A percentile compares a stretch with the other conserved stretches of the same genome.
phyloP scores from a whole-genome alignment of 2,329 filamentous ascomycete genomes.

The Botrytis galanthina region DNA sequence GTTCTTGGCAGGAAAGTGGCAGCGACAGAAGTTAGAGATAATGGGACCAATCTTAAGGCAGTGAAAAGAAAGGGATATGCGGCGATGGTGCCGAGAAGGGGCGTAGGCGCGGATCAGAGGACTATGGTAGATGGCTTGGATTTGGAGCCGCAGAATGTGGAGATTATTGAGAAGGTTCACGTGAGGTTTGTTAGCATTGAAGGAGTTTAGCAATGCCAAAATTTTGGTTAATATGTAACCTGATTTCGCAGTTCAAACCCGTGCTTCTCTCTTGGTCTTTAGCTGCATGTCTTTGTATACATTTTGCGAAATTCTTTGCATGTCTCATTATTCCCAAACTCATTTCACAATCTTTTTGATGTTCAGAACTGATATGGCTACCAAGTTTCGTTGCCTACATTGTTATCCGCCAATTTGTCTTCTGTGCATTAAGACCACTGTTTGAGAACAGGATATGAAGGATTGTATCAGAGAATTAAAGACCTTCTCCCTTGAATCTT shows the following conservation, averaged over 20 bases:
- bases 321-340: too few species aligned
- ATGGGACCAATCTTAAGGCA: neutral
- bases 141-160: neutral
- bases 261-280: neutral
- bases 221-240: neutral
- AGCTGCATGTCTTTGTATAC: neutral
- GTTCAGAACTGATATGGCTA: too few species aligned
- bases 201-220: neutral
- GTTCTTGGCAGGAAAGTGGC: neutral
- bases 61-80: neutral
- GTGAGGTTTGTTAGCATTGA: constrained; percentile 5
- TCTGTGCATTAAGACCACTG: too few species aligned
- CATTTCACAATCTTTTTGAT: too few species aligned
- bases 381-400: too few species aligned
- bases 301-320: neutral
- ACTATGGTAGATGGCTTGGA: neutral
- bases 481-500: too few species aligned
- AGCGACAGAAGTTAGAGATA: neutral
- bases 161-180: neutral
- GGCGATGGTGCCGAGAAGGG: neutral
- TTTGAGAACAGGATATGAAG: too few species aligned
- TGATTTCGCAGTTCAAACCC: neutral
- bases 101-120: neutral
- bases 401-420: too few species aligned
- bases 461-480: too few species aligned